phyloP scores from a whole-genome alignment of 768 basidiomycete genomes.

The Strobilomyces confusus region DNA sequence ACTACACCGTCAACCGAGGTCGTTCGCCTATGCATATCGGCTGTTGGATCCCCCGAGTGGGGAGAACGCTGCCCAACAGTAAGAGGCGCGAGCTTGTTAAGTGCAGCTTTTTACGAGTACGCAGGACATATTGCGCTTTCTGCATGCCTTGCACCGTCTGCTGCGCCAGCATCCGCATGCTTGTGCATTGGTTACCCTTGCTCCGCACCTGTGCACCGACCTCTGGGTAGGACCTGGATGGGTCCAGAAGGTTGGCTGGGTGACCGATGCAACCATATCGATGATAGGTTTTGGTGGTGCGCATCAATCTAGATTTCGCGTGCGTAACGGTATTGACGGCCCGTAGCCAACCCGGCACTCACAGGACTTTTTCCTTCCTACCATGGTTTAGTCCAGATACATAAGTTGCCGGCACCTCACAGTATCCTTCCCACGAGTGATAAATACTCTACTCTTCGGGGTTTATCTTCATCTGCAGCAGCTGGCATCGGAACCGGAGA shows the following conservation, averaged over 20 bases:
- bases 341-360: slow-evolving; percentile 72
- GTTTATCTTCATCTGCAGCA: slow-evolving; percentile 55
- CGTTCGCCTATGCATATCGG: slow-evolving; percentile 58
- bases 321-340: slow-evolving; percentile 8
- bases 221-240: slow-evolving; percentile 63
- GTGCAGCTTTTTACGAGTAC: slow-evolving; percentile 3
- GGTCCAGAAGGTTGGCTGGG: slow-evolving; percentile 76
- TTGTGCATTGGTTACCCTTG: slow-evolving; percentile 66
- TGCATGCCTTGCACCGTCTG: slow-evolving; percentile 61
- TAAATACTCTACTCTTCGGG: slow-evolving; percentile 78
- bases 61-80: slow-evolving; percentile 59
- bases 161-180: slow-evolving; percentile 55
- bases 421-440: slow-evolving; percentile 77
- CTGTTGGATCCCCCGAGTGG: slow-evolving; percentile 65
- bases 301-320: slow-evolving; percentile 19
- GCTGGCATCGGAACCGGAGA: slow-evolving; percentile 71
- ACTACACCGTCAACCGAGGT: slow-evolving; percentile 33
- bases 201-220: slow-evolving; percentile 58
- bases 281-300: slow-evolving; percentile 77
- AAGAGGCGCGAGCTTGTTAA: slow-evolving; percentile 15
- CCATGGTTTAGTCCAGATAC: slow-evolving; percentile 80
- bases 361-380: slow-evolving; percentile 72
- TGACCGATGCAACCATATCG: slow-evolving; percentile 70
- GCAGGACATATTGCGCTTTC: slow-evolving; percentile 68
- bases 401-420: slow-evolving; percentile 69